Evolutionary conservation across 768 basidiomycete species (phyloP).

Genomic region (Kwoniella sp.): DNA sequence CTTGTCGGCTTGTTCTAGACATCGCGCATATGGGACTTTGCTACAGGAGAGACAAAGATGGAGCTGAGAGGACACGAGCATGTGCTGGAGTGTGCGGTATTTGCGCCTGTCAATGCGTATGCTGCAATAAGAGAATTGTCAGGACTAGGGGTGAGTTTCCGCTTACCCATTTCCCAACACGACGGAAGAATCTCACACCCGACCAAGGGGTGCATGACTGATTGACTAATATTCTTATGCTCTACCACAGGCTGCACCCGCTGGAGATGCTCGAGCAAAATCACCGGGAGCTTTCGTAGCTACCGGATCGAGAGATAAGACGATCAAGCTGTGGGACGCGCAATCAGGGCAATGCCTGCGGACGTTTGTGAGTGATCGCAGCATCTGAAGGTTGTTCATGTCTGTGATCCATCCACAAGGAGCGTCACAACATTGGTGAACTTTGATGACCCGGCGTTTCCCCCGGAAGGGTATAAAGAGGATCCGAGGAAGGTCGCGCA

Average conservation of each 20-base stretch:
- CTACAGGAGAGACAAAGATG: conserved; percentile 73
- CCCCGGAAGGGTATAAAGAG: no score
- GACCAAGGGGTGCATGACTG: no score
- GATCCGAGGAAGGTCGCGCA: no score
- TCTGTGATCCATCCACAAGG: neutral
- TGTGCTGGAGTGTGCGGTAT: conserved; percentile 77
- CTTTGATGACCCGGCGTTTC: no score
- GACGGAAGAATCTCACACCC: no score
- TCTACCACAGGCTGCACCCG: conserved; percentile 59
- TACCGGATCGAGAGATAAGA: conserved; percentile 87
- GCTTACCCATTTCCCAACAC: neutral
- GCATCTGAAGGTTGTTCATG: conserved; percentile 57
- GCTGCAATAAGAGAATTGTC: conserved; percentile 75
- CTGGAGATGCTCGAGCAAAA: conserved; percentile 58
- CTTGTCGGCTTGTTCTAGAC: conserved; percentile 61
- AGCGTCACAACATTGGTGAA: no score
- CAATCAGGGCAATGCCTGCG: conserved; percentile 77
- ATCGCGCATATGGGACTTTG: conserved; percentile 72
- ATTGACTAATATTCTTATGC: no score
- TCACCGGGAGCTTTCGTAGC: conserved; percentile 65
- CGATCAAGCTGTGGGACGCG: conserved; percentile 87
- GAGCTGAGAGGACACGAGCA: conserved; percentile 87
- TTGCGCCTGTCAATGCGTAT: conserved; percentile 77
- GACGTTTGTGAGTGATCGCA: conserved; percentile 64
- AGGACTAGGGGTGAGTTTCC: conserved; percentile 65